A percentile compares a stretch with the other conserved stretches of the same genome.
These are phyloP conservation scores for Fagopyrum esculentum DNA, from an alignment of 148 eudicot species.

Conservation along the genomic window DNA sequence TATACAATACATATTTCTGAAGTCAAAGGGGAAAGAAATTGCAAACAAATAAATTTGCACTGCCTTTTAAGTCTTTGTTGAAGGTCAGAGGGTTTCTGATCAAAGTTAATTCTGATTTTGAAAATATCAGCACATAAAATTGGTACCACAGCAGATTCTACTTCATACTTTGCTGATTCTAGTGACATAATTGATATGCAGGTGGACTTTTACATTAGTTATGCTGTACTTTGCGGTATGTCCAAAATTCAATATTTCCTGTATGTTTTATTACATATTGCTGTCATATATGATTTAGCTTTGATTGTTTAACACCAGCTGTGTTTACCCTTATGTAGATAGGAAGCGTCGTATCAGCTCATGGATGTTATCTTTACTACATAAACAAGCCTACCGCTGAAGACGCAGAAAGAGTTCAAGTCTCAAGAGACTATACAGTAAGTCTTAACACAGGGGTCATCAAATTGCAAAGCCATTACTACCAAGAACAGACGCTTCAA, in stretches of 20 bases:
- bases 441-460: conserved; percentile 3
- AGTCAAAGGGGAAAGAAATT: not conserved
- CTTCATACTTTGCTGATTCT: not conserved
- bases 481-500: conserved; percentile 21
- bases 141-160: too few relatives aligned
- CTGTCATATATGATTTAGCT: not conserved
- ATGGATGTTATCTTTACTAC: conserved; percentile 40
- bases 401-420: conserved; percentile 14
- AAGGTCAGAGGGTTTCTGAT: not conserved
- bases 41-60: not conserved
- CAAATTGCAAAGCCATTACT: conserved; percentile 23
- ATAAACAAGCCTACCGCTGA: conserved; percentile 11
- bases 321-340: conserved; percentile 21
- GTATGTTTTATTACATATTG: not conserved
- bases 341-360: conserved; percentile 38
- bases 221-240: conserved; percentile 67
- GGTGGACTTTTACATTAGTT: conserved; percentile 67
- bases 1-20: not conserved
- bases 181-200: conserved; percentile 23
- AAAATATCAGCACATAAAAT: not conserved
- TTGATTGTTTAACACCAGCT: not conserved
- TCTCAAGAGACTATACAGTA: not conserved
- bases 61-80: not conserved
- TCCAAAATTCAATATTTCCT: not conserved
- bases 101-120: not conserved